phyloP scores from a whole-genome alignment of 2,329 filamentous ascomycete genomes.

The Macrophomina phaseolina region DNA sequence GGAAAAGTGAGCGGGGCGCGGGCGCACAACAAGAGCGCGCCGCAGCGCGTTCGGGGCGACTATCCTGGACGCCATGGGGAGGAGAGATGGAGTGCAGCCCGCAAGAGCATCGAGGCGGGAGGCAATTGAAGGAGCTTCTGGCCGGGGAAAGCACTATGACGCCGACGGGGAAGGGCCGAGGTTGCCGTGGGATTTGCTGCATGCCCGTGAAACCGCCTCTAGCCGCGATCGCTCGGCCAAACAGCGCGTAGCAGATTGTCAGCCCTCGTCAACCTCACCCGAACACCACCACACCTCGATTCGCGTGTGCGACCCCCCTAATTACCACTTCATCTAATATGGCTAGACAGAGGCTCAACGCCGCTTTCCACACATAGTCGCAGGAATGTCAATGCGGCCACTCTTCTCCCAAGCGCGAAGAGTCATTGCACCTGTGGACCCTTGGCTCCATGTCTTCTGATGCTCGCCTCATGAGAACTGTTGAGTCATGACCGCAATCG shows the following conservation, averaged over 20 bases:
- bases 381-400: neutral
- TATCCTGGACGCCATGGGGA: conserved; percentile 28
- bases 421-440: conserved; percentile 14
- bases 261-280: conserved; percentile 15
- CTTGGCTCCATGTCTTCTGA: conserved; percentile 20
- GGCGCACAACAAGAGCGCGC: conserved; percentile 18
- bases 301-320: neutral
- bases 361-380: neutral
- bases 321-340: neutral
- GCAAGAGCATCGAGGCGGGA: conserved; percentile 20
- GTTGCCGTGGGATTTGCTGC: conserved; percentile 13
- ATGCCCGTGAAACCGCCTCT: conserved; percentile 13
- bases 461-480: neutral
- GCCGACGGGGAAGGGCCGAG: conserved; percentile 24
- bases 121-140: conserved; percentile 7
- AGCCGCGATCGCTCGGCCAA: conserved; percentile 12
- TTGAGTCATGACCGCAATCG: neutral
- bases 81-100: neutral
- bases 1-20: neutral
- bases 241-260: conserved; percentile 23
- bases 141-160: conserved; percentile 23
- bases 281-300: neutral
- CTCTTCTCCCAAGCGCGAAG: neutral
- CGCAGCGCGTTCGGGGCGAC: conserved; percentile 10
- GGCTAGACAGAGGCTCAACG: neutral